These are phyloP conservation scores for Aspergillus neotritici DNA, from an alignment of 2,329 filamentous ascomycete species.

Conservation along the genomic window DNA sequence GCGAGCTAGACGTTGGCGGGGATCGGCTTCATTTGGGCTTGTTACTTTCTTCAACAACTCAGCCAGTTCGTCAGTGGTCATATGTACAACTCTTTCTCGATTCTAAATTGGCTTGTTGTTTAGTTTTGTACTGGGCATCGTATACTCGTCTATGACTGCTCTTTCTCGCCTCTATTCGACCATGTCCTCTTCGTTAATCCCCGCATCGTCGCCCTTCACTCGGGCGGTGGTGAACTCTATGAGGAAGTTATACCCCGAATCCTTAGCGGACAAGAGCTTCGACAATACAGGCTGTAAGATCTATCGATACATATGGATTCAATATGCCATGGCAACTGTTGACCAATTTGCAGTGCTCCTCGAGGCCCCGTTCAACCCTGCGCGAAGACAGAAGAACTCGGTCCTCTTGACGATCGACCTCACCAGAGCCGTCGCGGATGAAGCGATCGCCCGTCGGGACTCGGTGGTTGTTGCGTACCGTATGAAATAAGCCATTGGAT, in stretches of 20 bases:
- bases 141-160: slow-evolving; percentile 19
- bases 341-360: slow-evolving; percentile 52
- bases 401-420: slow-evolving; percentile 85
- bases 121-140: neutral
- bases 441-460: slow-evolving; percentile 71
- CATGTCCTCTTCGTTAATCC: slow-evolving; percentile 29
- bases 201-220: slow-evolving; percentile 55
- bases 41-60: neutral
- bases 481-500: slow-evolving; percentile 40
- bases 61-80: neutral
- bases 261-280: slow-evolving; percentile 81
- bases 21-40: neutral
- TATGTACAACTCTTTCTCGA: neutral
- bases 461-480: slow-evolving; percentile 86
- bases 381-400: slow-evolving; percentile 56
- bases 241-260: slow-evolving; percentile 76
- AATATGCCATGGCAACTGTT: slow-evolving; percentile 3
- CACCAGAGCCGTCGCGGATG: slow-evolving; percentile 79
- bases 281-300: slow-evolving; percentile 86
- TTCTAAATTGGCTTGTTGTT: neutral
- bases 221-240: slow-evolving; percentile 69
- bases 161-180: slow-evolving; percentile 22
- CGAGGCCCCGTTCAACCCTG: slow-evolving; percentile 59
- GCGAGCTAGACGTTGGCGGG: slow-evolving; percentile 10
- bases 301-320: neutral